These are phyloP conservation scores for Botrytis fabae DNA, from an alignment of 2,329 filamentous ascomycete genomes.

Conservation along the genomic window DNA sequence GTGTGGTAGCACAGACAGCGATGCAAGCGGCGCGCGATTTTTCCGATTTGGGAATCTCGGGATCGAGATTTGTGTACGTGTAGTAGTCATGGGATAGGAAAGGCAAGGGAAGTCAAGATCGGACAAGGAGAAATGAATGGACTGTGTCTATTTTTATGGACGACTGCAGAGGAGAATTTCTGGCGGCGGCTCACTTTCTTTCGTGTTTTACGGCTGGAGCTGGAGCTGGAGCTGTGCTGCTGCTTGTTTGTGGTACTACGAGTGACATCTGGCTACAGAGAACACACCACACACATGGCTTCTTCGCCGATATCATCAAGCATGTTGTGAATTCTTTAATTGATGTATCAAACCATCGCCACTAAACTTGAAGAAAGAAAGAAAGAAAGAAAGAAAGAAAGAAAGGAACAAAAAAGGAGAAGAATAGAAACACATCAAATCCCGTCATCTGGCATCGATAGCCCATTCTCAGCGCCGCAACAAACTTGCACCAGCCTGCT, in stretches of 20 bases:
- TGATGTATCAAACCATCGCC: not conserved
- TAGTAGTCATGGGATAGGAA: not conserved
- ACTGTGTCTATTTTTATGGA: not conserved
- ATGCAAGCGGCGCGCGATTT: not conserved
- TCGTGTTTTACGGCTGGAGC: conserved; percentile 5
- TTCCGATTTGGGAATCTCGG: not conserved
- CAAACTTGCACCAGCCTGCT: not conserved
- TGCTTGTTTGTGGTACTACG: not conserved
- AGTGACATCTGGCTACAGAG: not conserved
- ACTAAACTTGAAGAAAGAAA: not conserved
- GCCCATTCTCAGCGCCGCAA: not conserved
- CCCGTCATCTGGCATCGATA: not conserved
- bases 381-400: not conserved
- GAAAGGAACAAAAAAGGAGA: not conserved
- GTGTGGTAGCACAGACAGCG: not conserved
- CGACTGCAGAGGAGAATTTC: not conserved
- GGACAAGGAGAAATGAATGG: not conserved
- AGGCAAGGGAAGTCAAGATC: not conserved
- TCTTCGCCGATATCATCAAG: not conserved
- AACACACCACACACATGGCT: not conserved
- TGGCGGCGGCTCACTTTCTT: not conserved
- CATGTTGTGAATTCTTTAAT: not conserved
- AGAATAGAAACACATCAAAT: too few species aligned
- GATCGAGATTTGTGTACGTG: not conserved
- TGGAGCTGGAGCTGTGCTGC: not conserved